phyloP scores from a whole-genome alignment of 306 rosid genomes.

The Quercus variabilis region DNA sequence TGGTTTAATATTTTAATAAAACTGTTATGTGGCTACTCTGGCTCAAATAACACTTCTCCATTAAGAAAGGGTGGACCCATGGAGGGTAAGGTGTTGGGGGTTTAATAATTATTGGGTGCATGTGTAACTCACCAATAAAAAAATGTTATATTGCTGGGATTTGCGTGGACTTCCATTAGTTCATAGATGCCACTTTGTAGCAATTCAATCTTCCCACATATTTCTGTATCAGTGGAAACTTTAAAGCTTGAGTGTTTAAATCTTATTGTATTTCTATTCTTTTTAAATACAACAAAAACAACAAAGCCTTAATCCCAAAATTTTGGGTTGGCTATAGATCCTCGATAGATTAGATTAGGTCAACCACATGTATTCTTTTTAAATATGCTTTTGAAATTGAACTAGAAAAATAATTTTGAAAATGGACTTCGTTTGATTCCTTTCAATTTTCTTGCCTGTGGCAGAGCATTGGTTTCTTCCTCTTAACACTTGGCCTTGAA shows the following conservation, averaged over 20 bases:
- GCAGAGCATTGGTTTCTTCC: slow-evolving; percentile 76
- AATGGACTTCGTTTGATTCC: slow-evolving; percentile 22
- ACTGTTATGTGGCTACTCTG: too few species aligned
- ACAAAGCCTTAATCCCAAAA: too few species aligned
- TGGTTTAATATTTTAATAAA: background rate
- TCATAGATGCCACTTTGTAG: background rate
- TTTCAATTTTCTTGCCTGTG: slow-evolving; percentile 25
- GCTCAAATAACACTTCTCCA: too few species aligned
- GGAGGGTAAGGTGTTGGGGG: too few species aligned
- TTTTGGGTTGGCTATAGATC: too few species aligned
- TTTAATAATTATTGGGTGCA: too few species aligned
- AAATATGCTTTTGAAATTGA: background rate
- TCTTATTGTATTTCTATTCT: background rate
- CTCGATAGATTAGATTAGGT: too few species aligned
- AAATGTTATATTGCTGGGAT: background rate
- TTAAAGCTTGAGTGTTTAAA: background rate
- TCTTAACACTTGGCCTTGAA: slow-evolving; percentile 77
- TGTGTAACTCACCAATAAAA: too few species aligned
- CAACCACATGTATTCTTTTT: slow-evolving; percentile 9
- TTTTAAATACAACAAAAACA: background rate
- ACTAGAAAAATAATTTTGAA: background rate
- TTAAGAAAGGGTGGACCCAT: too few species aligned
- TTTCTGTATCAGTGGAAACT: background rate
- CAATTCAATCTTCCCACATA: background rate
- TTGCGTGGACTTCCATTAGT: background rate